Conservation (phyloP, 495 filamentous ascomycete species). For the Friedmanniomyces endolithicus region DNA sequence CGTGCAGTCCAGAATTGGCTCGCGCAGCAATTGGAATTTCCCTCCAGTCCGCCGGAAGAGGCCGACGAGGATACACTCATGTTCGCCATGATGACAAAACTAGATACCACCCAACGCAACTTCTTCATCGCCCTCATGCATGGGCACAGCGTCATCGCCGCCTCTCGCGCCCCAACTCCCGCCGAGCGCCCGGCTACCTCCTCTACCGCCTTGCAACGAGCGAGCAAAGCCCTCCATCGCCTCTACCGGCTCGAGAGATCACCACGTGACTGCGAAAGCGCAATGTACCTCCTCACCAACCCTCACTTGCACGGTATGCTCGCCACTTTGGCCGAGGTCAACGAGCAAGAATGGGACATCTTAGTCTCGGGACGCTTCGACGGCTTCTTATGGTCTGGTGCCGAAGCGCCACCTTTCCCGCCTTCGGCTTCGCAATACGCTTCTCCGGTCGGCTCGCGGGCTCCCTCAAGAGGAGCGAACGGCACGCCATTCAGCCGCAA, state of each 20-base stretch:
- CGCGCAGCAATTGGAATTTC: conserved; percentile 54
- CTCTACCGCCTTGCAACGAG: conserved; percentile 56
- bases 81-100: conserved; percentile 83
- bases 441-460: conserved; percentile 38
- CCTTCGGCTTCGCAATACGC: conserved; percentile 23
- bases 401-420: conserved; percentile 46
- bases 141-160: conserved; percentile 46
- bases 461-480: conserved; percentile 40
- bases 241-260: conserved; percentile 60
- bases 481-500: conserved; percentile 22
- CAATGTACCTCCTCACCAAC: conserved; percentile 80
- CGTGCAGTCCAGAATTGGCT: conserved; percentile 79
- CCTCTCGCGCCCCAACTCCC: conserved; percentile 43
- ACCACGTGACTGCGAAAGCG: conserved; percentile 73
- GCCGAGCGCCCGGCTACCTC: conserved; percentile 41
- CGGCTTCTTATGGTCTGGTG: conserved; percentile 91
- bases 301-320: conserved; percentile 72
- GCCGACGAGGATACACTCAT: conserved; percentile 85
- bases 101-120: conserved; percentile 59
- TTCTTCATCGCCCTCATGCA: conserved; percentile 67
- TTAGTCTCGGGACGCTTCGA: conserved; percentile 92
- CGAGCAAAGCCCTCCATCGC: conserved; percentile 64
- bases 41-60: conserved; percentile 63
- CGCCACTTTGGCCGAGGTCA: conserved; percentile 75
- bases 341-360: conserved; percentile 86